Base-by-base conservation (phyloP, 805 yeast species). In the Yarrowia keelungensis region DNA sequence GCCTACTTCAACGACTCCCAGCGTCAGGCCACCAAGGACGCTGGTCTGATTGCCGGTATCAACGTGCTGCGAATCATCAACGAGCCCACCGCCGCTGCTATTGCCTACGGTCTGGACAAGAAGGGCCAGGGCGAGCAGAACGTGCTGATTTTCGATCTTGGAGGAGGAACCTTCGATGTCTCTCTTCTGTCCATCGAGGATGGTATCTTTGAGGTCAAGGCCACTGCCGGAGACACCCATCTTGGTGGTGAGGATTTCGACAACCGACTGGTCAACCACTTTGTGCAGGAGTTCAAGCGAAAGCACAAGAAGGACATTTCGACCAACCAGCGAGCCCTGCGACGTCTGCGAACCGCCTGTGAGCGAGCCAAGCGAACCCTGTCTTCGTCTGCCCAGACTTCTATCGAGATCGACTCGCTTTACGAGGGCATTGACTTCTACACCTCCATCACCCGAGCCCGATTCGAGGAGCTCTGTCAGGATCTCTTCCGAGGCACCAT, bases 71-170 rank as follows among this genome's bases (percentile, higher is more conserved):
- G 98, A 84, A 92, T 92, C 80, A 92, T 93, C 77, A 92, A 92
- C 83, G 98, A 92, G 84, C 97, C 98, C 76, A 92, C 98, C 75
- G 98, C 98, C 73, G 98, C 98, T 78, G 98, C 98, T 75, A 92
- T 92, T 84, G 98, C 98, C 80, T 93, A 93, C 87, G 98, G 98
- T 87, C 87, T 93, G 76, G 83, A 81, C 76, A 80, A 79, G 79
- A 78, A 79, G 80, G 85, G 89, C 74, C 88, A 86, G 72, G 86
- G 86, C 73, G 97, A 92, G 84, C 89, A 89, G 82, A 91, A 92
- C 81, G 94, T 92, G 72, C 85, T 92, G 78, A 91, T 92, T 80
- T 92, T 92, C 59, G 59, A 53, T 53, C 59, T 53, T 7, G 59
- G 59, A 19, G 59, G 59, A 53, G 59, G 59, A 53, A 92, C 97